Evolutionary conservation across 371 early-diverging fungal species (phyloP), one percentile per base, ranked within the genome.

Genomic region (Nematocida minor): DNA sequence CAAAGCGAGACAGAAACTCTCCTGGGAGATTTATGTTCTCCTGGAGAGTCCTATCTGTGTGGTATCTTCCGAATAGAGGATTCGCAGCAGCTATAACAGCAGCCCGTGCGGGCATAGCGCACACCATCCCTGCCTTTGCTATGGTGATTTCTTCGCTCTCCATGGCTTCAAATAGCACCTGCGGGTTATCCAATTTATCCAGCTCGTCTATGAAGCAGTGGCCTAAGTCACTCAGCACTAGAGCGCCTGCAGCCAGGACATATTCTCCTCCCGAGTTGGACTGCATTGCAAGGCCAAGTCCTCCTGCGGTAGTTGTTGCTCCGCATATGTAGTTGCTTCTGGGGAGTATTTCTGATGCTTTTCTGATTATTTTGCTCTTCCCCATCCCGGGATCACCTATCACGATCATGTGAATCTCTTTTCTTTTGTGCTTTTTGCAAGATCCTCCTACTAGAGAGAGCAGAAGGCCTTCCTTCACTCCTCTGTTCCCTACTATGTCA

Each of bases 261-360:
- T 88, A 90, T 46, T 91, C 91, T 20, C 89, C 89, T 0, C 89
- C 88, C 9, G 87, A 87, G 7, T 87, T 68, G 49, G 91, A 91
- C 78, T 90, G 88, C 29, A 92, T 81, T 0, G 90, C 89, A 18
- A 91, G 91, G 0, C 92, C 91, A 60, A 92, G 83, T 4, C 92
- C 92, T 44, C 89, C 88, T 1, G 90, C 87, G 0, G 91, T 90
- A 1, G 90, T 88, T 34, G 88, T 87, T 54, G 84, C 87, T 6
- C 88, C 89, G 47, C 87, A 86, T 9, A 88, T 85, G 80, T 88
- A 89, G 47, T 86, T 87, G 46, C 87, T 88, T 42, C 88, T 84
- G 20, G 89, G 88, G 32, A 89, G 84, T 31, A 88, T 83, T 47
- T 80, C 69, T 22, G 82, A 85, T 11, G 89, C 85, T 2, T 81